phyloP scores from a whole-genome alignment of 2,329 filamentous ascomycete species.

The Parastagonospora nodorum region DNA sequence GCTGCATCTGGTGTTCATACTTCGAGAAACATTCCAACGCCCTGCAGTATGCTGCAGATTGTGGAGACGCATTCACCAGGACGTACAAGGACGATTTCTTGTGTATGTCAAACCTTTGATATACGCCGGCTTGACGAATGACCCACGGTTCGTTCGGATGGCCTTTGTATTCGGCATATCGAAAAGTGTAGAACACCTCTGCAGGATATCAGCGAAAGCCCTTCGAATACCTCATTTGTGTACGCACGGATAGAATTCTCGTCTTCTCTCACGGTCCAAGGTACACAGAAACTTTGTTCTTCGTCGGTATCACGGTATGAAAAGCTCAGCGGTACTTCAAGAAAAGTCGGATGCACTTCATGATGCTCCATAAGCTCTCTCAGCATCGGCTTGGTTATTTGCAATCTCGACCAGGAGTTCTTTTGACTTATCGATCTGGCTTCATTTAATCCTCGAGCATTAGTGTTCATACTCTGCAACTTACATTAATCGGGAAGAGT shows the following conservation, averaged over 20 bases:
- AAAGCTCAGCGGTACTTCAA: conserved; percentile 30
- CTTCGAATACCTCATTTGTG: conserved; percentile 2
- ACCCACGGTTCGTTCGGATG: conserved; percentile 27
- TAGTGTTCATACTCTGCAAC: not conserved
- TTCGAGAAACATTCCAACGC: conserved; percentile 1
- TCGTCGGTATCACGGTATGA: conserved; percentile 23
- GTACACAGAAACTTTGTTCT: conserved; percentile 31
- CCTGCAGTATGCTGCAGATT: conserved; percentile 15
- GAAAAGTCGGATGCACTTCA: conserved; percentile 17
- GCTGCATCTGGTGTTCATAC: not conserved
- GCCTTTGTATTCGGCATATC: conserved; percentile 34
- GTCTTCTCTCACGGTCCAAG: conserved; percentile 8
- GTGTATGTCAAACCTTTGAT: conserved; percentile 31
- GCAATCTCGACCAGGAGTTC: conserved; percentile 7
- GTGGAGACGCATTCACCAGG: conserved; percentile 29
- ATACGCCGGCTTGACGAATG: conserved; percentile 40
- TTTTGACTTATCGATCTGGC: conserved; percentile 9
- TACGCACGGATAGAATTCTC: not conserved
- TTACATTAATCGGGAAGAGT: not conserved
- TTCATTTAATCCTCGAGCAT: not conserved
- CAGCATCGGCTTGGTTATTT: conserved; percentile 21
- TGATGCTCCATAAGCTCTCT: conserved; percentile 18
- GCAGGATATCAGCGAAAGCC: conserved; percentile 1
- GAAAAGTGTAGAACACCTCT: conserved; percentile 37
- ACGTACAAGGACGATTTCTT: conserved; percentile 29